phyloP scores from a whole-genome alignment of 768 basidiomycete species.

The Russula foetens region DNA sequence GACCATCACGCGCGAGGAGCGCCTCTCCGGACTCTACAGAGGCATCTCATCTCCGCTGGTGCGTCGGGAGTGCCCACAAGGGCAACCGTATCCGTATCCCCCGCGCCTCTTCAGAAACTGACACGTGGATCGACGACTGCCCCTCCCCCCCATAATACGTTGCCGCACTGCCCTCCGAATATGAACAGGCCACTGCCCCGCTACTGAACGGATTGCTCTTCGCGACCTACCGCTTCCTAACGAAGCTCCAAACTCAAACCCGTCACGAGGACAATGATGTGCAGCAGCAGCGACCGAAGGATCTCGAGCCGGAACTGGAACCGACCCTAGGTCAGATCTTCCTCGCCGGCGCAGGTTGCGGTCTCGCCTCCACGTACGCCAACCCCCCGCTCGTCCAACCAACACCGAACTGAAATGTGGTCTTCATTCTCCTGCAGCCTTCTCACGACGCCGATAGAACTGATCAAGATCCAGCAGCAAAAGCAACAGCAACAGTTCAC shows the following conservation, averaged over 20 bases:
- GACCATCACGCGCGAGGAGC: constrained; percentile 66
- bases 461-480: constrained; percentile 84
- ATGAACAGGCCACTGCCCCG: constrained; percentile 61
- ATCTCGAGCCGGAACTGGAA: constrained; percentile 25
- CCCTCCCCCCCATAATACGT: too few species aligned
- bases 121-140: too few species aligned
- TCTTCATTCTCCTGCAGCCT: constrained; percentile 33
- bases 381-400: background rate
- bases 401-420: background rate
- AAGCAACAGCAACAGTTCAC: constrained; percentile 30
- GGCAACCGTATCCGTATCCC: too few species aligned
- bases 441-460: constrained; percentile 76
- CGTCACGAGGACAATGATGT: constrained; percentile 24
- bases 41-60: constrained; percentile 79
- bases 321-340: constrained; percentile 63
- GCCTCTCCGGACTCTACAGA: constrained; percentile 59
- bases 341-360: constrained; percentile 74
- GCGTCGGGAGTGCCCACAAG: constrained; percentile 21
- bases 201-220: constrained; percentile 84
- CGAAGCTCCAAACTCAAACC: constrained; percentile 43
- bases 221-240: constrained; percentile 72
- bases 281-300: constrained; percentile 21
- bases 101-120: too few species aligned
- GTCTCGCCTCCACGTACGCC: constrained; percentile 70
- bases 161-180: background rate